Base-by-base conservation (phyloP, 2,329 filamentous ascomycete species). In the Amesomyces nigricolor region DNA sequence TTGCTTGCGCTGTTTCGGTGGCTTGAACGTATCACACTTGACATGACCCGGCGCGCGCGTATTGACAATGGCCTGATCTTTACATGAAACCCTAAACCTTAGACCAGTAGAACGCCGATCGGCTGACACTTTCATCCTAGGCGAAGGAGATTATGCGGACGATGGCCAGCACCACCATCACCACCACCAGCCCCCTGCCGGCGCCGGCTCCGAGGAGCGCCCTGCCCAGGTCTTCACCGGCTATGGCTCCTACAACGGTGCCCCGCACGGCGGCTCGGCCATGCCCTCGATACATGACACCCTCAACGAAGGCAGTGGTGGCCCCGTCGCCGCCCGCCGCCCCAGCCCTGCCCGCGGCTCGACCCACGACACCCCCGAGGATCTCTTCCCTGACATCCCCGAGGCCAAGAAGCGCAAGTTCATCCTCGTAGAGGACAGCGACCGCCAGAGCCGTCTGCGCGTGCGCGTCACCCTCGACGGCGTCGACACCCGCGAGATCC, bases 391-490 rank as follows among this genome's bases (percentile, higher is more conserved):
- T 47, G 87, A 94, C 62, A 81, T 96, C 51, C 91, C 91, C 1
- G 90, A 94, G 66, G 85, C 87, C 51, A 96, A 95, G 75, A 89
- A 90, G 67, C 87, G 92, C 68, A 97, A 96, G 72, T 97, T 97
- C 71, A 96, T 97, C 63, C 82, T 97, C 9, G 91, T 97, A 29
- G 91, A 96, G 62, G 92, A 97, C 70, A 85, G 83, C 51, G 87
- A 91, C 59, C 86, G 89, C 37, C 87, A 87, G 51, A 86, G 83
- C 49, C 83, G 91, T 42, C 85, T 96, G 1, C 86, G 92, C 14
- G 91, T 97, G 45, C 87, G 91, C 59, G 91, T 96, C 50, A 94
- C 88, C 60, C 83, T 99, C n/a, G 90, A 96, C 67, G 85, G 86
- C 44, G 91, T 96, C 64, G 88, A 96, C 69, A 95, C 94, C 75